Base-by-base conservation (phyloP, 805 yeast genomes). In the Ogataea polymorpha region DNA sequence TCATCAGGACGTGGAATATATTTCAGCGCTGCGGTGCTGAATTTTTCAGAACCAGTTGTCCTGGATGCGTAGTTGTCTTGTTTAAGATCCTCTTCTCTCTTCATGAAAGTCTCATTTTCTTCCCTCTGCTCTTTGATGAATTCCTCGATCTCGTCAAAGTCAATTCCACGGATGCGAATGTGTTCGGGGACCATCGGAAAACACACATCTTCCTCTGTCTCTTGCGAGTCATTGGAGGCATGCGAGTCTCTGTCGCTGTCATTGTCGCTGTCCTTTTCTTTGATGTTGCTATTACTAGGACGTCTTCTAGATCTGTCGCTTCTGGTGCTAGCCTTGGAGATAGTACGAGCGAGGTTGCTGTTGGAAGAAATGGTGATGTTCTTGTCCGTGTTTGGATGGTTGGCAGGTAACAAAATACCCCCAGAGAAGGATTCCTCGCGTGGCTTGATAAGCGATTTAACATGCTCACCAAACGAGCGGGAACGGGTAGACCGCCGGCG, bases 201-300 rank as follows among this genome's bases (percentile, higher is more conserved):
- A 70, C 98, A 91, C 32, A 91, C 99, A 74, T 91, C 98, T 59
- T 88, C 96, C 56, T 91, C 98, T 0, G 96, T 88, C 58, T 89
- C 96, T 53, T 86, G 95, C 4, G 90, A 81, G 14, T 81, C 79
- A 49, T 88, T 71, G 8, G 91, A 82, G 2, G 81, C 85, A 51
- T 79, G 86, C 2, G 90, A 83, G 51, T 77, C 83, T 15, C 72
- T 74, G 49, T 84, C 91, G 45, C 80, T 75, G 53, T 82, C 88
- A 29, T 67, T 62, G 11, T 63, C 66, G 27, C 44, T 42, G 4
- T 59, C 46, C 15, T 21, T 32, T 23, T 39, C 41, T 10, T 46
- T 51, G 23, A 41, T 39, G 13, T 24, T 37, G 17, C 44, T 17
- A 35, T 51, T 42, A 27, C 45, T 47, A 10, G 43, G 46, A 15